These are phyloP conservation scores for Coffea canephora DNA, from an alignment of 257 asterid genomes.

Conservation along the genomic window DNA sequence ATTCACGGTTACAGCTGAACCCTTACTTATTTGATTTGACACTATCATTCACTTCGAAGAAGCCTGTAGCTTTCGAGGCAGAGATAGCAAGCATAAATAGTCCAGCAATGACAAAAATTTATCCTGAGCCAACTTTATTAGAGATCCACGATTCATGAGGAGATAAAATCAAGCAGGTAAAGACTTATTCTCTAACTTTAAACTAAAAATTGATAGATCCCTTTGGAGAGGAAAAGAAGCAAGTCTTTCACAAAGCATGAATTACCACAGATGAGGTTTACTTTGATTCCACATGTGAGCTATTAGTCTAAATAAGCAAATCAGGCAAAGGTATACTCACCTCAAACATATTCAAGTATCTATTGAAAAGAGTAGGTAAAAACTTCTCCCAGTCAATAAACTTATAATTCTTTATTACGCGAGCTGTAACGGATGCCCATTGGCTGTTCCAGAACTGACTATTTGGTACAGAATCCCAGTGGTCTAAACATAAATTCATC, in stretches of 20 bases:
- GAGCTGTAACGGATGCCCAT: conserved; percentile 94
- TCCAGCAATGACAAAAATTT: background rate
- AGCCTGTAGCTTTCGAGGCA: background rate
- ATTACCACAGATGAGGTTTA: background rate
- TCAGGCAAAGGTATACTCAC: conserved; percentile 35
- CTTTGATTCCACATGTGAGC: background rate
- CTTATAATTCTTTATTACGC: conserved; percentile 76
- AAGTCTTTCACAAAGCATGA: conserved; percentile 5
- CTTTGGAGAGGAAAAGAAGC: background rate
- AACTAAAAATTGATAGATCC: background rate
- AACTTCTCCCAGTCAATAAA: conserved; percentile 70
- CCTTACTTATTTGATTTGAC: background rate
- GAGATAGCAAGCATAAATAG: background rate
- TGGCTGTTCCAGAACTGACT: conserved; percentile 97
- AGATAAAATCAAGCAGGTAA: background rate
- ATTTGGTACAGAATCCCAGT: conserved; percentile 87
- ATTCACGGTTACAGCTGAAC: background rate
- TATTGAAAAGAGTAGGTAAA: conserved; percentile 72
- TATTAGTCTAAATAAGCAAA: background rate
- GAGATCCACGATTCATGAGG: background rate
- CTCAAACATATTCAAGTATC: conserved; percentile 90
- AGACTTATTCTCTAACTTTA: too few relatives aligned
- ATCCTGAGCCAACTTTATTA: background rate
- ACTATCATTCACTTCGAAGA: background rate
- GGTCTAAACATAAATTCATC: conserved; percentile 56